phyloP scores from a whole-genome alignment of 1,284 basidiomycete species.

The Sutorius eximius region DNA sequence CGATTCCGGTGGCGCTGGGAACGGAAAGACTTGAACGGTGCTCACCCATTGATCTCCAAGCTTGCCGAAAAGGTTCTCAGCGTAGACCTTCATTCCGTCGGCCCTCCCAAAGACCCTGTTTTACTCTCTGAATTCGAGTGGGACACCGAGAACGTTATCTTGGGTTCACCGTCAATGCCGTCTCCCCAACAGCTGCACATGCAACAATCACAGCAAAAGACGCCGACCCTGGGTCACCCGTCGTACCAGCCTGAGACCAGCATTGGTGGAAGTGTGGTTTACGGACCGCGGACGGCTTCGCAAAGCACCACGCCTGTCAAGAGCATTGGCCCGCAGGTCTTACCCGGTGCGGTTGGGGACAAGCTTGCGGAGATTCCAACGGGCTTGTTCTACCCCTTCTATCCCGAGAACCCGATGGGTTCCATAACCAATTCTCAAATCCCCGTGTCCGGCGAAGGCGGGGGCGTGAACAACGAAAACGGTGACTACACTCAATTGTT shows the following conservation, averaged over 20 bases:
- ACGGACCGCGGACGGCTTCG: slow-evolving; percentile 38
- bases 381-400: slow-evolving; percentile 73
- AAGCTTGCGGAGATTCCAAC: slow-evolving; percentile 63
- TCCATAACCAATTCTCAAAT: slow-evolving; percentile 15
- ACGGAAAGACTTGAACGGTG: slow-evolving; percentile 71
- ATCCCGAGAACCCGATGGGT: slow-evolving; percentile 51
- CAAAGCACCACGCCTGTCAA: slow-evolving; percentile 35
- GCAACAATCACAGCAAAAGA: slow-evolving; percentile 40
- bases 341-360: slow-evolving; percentile 31
- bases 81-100: slow-evolving; percentile 61
- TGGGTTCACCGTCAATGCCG: slow-evolving; percentile 32
- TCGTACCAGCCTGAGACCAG: slow-evolving; percentile 23
- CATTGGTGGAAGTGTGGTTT: slow-evolving; percentile 27
- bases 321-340: slow-evolving; percentile 24
- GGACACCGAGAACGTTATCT: slow-evolving; percentile 49
- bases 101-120: slow-evolving; percentile 55
- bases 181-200: slow-evolving; percentile 32
- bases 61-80: slow-evolving; percentile 75
- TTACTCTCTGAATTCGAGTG: slow-evolving; percentile 69
- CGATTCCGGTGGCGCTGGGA: slow-evolving; percentile 87
- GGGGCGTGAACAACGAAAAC: slow-evolving; percentile 22
- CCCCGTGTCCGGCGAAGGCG: slow-evolving; percentile 22
- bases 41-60: slow-evolving; percentile 76
- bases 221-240: slow-evolving; percentile 43
- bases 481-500: slow-evolving; percentile 52